Evolutionary conservation across 805 yeast genomes (phyloP).

Genomic region (Saturnispora diversa): DNA sequence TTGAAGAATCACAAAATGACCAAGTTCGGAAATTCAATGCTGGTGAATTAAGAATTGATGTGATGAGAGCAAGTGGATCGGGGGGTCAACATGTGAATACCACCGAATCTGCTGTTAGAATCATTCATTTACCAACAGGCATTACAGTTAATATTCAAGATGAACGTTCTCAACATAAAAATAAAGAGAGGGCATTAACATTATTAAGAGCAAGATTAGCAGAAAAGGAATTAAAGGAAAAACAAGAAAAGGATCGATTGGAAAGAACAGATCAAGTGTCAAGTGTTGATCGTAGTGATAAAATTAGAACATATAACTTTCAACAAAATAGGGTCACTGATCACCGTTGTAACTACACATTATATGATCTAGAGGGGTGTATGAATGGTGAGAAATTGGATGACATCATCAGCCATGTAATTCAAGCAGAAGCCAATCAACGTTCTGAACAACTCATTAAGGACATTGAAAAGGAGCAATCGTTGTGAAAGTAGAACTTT

Average conservation of each 20-base stretch:
- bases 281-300: constrained; percentile 85
- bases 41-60: constrained; percentile 85
- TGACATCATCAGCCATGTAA: constrained; percentile 47
- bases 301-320: constrained; percentile 86
- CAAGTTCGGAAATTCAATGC: constrained; percentile 56
- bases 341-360: constrained; percentile 75
- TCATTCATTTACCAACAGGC: constrained; percentile 89
- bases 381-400: constrained; percentile 54
- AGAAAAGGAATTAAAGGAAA: constrained; percentile 61
- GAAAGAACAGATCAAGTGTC: constrained; percentile 77
- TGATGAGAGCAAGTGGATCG: constrained; percentile 60
- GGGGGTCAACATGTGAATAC: constrained; percentile 58
- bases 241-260: constrained; percentile 54
- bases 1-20: constrained; percentile 38
- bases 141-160: constrained; percentile 86
- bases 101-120: constrained; percentile 77
- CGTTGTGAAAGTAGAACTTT: neutral
- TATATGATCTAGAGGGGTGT: constrained; percentile 67
- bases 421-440: constrained; percentile 37
- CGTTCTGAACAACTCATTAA: constrained; percentile 34
- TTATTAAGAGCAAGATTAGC: constrained; percentile 79
- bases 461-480: constrained; percentile 14
- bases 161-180: constrained; percentile 88
- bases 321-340: constrained; percentile 92
- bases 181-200: constrained; percentile 85